These are phyloP conservation scores for Sherardia arvensis DNA, from an alignment of 257 asterid species.

Conservation along the genomic window DNA sequence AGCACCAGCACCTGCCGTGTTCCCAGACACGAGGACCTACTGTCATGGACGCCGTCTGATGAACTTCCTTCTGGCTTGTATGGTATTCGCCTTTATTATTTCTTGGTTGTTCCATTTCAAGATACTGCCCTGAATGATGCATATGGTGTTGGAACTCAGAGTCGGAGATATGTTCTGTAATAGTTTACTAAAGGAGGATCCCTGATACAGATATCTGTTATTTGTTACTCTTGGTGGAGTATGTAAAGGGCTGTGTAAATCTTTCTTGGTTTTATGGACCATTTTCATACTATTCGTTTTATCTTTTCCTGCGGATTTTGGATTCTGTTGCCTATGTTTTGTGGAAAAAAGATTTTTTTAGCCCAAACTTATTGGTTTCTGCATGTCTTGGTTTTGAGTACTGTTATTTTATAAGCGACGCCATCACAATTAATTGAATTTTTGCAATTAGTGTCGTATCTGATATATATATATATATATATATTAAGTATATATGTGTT, in stretches of 20 bases:
- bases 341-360: too few relatives aligned
- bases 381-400: too few relatives aligned
- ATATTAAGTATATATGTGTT: too few relatives aligned
- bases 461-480: too few relatives aligned
- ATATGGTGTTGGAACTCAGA: not conserved
- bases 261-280: not conserved
- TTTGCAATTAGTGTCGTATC: too few relatives aligned
- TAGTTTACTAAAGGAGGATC: constrained; percentile 5
- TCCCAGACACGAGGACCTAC: constrained; percentile 25
- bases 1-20: constrained; percentile 15
- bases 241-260: constrained; percentile 8
- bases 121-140: constrained; percentile 22
- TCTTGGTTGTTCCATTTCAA: constrained; percentile 50
- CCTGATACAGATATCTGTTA: constrained; percentile 2
- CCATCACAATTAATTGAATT: too few relatives aligned
- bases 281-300: not conserved
- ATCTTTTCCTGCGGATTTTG: not conserved
- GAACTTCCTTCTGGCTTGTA: constrained; percentile 43
- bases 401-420: too few relatives aligned
- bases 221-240: not conserved
- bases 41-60: constrained; percentile 37
- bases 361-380: too few relatives aligned
- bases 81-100: constrained; percentile 43
- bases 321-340: not conserved
- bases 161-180: constrained; percentile 9